Base-by-base conservation (phyloP, 2,329 filamentous ascomycete species). In the Fusarium sp. region DNA sequence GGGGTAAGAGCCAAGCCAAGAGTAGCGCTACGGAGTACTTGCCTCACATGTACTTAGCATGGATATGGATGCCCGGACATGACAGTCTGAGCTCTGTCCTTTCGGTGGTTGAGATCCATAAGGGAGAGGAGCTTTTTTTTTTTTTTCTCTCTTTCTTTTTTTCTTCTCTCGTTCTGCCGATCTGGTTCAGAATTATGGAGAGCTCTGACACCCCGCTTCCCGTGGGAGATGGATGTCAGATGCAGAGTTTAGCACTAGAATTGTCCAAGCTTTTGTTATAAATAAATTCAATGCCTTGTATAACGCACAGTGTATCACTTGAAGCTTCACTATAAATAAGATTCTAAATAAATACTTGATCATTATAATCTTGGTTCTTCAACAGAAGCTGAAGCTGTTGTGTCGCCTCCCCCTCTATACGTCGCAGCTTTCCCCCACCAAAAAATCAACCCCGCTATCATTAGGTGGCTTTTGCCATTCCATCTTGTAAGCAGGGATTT, bases 171-270 rank as follows among this genome's bases (percentile, higher is more conserved):
- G 18, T 72, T 69, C 57, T 66, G 61, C 57, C 68, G 68, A 72
- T 71, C 68, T 72, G 54, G 60, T 72, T 65, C 23, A 68, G 40
- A 71, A 69, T 71, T 71, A 71, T 71, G 68, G 68, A 60, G 68
- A 71, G 68, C 68, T 71, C 68, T 69, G 60, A 45, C 59, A 71
- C 68, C 68, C 68, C 68, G 68, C 68, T 71, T 61, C 62, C 28
- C 32, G 34, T 62, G 21, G 34, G 56, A 50, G 56, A 66, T 63
- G 42, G 47, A 62, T 58, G 42, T 41, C 27, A 69, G 53, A 59
- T 71, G 55, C 27, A 49, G 21, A 61, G 59, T 49, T 27, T 16
- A 48, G 27, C 25, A 18, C 14, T 43, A 48, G 13, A 20, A 30
- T 28, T 23, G 34, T 32, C 41, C 37, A 54, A 55, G 20, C 34